These are phyloP conservation scores for Raffaelea albimanens DNA, from an alignment of 2,329 filamentous ascomycete species.

Conservation along the genomic window DNA sequence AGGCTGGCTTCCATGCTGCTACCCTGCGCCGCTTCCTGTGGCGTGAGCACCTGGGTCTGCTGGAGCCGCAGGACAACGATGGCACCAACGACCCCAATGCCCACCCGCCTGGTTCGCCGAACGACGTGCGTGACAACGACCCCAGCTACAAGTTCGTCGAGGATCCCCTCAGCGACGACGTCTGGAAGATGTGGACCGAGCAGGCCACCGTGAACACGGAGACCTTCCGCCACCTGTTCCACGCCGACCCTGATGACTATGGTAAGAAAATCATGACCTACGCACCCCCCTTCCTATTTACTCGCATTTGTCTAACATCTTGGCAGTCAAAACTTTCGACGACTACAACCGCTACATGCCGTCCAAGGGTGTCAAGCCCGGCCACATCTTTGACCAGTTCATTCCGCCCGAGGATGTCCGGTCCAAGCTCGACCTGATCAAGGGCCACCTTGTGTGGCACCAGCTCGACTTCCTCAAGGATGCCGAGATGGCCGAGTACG, in stretches of 20 bases:
- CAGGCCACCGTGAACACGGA: slow-evolving; percentile 63
- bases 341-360: slow-evolving; percentile 78
- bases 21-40: slow-evolving; percentile 78
- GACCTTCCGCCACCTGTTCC: slow-evolving; percentile 71
- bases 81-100: slow-evolving; percentile 63
- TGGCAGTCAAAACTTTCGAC: slow-evolving; percentile 77
- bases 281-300: background rate
- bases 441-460: slow-evolving; percentile 91
- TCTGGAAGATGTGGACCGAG: slow-evolving; percentile 61
- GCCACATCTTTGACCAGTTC: slow-evolving; percentile 78
- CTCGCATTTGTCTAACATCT: background rate
- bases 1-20: slow-evolving; percentile 65
- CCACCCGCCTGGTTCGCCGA: slow-evolving; percentile 60
- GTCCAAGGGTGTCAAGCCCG: slow-evolving; percentile 61
- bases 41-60: slow-evolving; percentile 81
- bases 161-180: slow-evolving; percentile 58
- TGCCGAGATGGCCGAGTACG: slow-evolving; percentile 81
- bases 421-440: slow-evolving; percentile 66
- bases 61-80: slow-evolving; percentile 64
- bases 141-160: slow-evolving; percentile 56
- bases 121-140: slow-evolving; percentile 51
- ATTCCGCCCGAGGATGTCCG: slow-evolving; percentile 64
- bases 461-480: slow-evolving; percentile 79
- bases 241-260: slow-evolving; percentile 80
- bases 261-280: slow-evolving; percentile 35